A percentile compares a stretch with the other conserved stretches of the same genome.
Evolutionary conservation across 768 basidiomycete genomes (phyloP).

Genomic region (Leccinum rimulosum): DNA sequence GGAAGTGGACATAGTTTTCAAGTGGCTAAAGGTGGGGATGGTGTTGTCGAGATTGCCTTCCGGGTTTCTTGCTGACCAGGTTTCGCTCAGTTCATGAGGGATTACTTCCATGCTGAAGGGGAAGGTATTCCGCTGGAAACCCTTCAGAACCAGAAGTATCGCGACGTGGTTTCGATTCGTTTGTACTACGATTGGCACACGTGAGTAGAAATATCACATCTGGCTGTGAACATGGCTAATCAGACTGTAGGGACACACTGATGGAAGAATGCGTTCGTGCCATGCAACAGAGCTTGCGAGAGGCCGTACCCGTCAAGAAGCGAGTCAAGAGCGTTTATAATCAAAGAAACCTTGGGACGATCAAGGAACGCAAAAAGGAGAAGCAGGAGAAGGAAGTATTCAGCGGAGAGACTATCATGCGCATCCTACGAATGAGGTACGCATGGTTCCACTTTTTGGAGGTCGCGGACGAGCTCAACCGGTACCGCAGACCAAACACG

Average conservation of each 20-base stretch:
- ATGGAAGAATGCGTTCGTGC: slow-evolving; percentile 96
- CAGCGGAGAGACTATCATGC: slow-evolving; percentile 86
- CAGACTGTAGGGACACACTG: slow-evolving; percentile 57
- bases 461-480: slow-evolving; percentile 3
- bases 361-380: slow-evolving; percentile 90
- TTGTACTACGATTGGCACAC: slow-evolving; percentile 97
- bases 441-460: slow-evolving; percentile 11
- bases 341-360: slow-evolving; percentile 94
- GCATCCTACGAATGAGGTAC: slow-evolving; percentile 94
- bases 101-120: slow-evolving; percentile 94
- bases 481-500: slow-evolving; percentile 59
- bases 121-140: slow-evolving; percentile 85
- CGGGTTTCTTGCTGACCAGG: background rate
- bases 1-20: slow-evolving; percentile 98
- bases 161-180: slow-evolving; percentile 84
- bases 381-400: slow-evolving; percentile 73
- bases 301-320: slow-evolving; percentile 75
- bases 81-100: slow-evolving; percentile 71
- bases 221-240: slow-evolving; percentile 7
- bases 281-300: slow-evolving; percentile 85
- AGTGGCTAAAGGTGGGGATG: slow-evolving; percentile 91
- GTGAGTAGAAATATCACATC: slow-evolving; percentile 41
- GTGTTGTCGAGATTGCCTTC: background rate
- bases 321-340: slow-evolving; percentile 90
- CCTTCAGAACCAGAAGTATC: slow-evolving; percentile 92